Conservation (phyloP, 192 early-diverging fungal genomes). For the Dissophora globulifera region DNA sequence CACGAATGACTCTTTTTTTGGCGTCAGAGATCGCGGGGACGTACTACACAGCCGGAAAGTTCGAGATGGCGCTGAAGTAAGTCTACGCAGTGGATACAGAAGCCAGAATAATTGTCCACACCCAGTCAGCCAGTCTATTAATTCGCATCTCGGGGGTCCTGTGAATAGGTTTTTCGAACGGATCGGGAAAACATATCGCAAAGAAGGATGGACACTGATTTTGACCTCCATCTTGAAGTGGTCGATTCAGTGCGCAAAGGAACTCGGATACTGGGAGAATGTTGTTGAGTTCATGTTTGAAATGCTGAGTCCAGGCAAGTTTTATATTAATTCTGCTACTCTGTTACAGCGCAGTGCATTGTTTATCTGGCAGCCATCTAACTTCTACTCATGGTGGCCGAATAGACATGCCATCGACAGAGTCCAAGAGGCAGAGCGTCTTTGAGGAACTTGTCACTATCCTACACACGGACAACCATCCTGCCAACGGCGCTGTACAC, state of each 20-base stretch:
- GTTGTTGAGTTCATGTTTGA: slow-evolving; percentile 80
- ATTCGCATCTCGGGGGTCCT: neutral
- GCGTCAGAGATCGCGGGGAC: slow-evolving; percentile 89
- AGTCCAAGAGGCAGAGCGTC: slow-evolving; percentile 27
- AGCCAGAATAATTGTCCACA: neutral
- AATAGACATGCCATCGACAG: slow-evolving; percentile 55
- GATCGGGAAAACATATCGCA: slow-evolving; percentile 89
- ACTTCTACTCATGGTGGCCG: neutral
- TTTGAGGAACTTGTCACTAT: slow-evolving; percentile 42
- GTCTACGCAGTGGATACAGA: neutral
- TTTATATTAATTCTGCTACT: too few relatives aligned
- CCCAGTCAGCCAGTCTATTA: neutral
- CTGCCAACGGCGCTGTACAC: slow-evolving; percentile 30
- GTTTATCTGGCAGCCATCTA: too few relatives aligned
- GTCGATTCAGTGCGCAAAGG: slow-evolving; percentile 77
- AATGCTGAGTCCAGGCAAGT: slow-evolving; percentile 64
- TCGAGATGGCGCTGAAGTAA: slow-evolving; percentile 84
- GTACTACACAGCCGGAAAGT: slow-evolving; percentile 80
- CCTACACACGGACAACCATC: slow-evolving; percentile 25
- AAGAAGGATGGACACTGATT: slow-evolving; percentile 82
- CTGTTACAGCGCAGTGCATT: too few relatives aligned
- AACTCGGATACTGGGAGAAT: slow-evolving; percentile 67
- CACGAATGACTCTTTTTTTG: slow-evolving; percentile 85
- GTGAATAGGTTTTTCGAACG: slow-evolving; percentile 80
- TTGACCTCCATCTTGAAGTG: slow-evolving; percentile 73